Conservation (phyloP, 2,329 filamentous ascomycete species). For the Samsoniella hepiali region DNA sequence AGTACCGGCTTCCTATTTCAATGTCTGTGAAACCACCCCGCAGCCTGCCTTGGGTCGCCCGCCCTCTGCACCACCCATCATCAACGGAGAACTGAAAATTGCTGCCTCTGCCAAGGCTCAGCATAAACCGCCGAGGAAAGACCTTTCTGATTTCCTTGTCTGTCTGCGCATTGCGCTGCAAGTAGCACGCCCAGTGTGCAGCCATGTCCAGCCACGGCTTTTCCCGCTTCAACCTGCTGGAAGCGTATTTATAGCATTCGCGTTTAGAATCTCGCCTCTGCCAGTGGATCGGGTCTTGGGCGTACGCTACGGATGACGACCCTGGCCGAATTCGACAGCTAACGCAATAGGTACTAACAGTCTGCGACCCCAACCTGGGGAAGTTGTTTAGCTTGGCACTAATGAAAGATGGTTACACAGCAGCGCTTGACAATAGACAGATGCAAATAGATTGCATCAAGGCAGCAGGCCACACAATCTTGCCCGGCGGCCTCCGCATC, state of each 20-base stretch:
- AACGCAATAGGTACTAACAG: slow-evolving; percentile 14
- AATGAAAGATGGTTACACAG: neutral
- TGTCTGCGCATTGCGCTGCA: neutral
- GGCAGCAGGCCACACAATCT: neutral
- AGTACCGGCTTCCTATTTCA: slow-evolving; percentile 5
- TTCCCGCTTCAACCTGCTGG: neutral
- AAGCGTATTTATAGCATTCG: slow-evolving; percentile 11
- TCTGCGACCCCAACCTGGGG: slow-evolving; percentile 8
- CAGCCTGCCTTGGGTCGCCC: neutral
- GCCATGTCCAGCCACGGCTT: neutral
- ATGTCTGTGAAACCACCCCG: slow-evolving; percentile 14
- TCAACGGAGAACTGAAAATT: neutral
- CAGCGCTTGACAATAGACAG: neutral
- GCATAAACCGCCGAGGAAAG: slow-evolving; percentile 9
- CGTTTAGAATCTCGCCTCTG: neutral
- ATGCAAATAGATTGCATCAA: neutral
- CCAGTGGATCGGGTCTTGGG: slow-evolving; percentile 9
- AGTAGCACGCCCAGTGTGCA: neutral
- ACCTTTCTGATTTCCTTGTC: neutral
- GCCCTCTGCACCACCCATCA: neutral
- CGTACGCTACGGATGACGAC: slow-evolving; percentile 8
- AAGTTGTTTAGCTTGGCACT: neutral
- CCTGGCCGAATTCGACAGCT: slow-evolving; percentile 10
- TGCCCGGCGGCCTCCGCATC: neutral
- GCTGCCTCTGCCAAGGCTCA: slow-evolving; percentile 5